A percentile compares a stretch with the other conserved stretches of the same genome.
Evolutionary conservation across 306 rosid species (phyloP).

Genomic region (Delonix regia): DNA sequence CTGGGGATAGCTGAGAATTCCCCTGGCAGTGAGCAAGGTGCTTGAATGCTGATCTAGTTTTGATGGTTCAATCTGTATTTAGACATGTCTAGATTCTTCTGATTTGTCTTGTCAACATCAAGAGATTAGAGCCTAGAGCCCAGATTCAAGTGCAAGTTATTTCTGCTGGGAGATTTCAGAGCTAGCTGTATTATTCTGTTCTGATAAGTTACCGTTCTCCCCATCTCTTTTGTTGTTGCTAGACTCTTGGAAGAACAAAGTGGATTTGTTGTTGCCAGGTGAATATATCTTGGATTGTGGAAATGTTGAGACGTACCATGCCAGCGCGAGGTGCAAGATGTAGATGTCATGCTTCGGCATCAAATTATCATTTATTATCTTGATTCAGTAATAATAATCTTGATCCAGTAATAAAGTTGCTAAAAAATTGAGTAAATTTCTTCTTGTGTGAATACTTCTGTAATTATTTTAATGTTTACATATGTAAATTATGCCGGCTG

Average conservation of each 20-base stretch:
- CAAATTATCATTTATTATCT: background rate
- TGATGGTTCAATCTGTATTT: constrained; percentile 43
- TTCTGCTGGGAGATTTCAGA: constrained; percentile 30
- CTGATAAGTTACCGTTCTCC: background rate
- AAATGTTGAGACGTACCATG: constrained; percentile 25
- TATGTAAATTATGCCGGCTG: background rate
- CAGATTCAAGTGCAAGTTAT: constrained; percentile 15
- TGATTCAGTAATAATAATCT: constrained; percentile 8
- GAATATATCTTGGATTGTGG: constrained; percentile 31
- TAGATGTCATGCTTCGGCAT: constrained; percentile 4
- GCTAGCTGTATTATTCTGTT: constrained; percentile 1
- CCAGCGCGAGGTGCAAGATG: constrained; percentile 10
- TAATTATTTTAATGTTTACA: background rate
- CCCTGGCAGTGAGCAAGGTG: constrained; percentile 43
- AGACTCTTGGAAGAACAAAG: constrained; percentile 20
- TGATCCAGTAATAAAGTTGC: constrained; percentile 17
- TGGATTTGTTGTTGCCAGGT: constrained; percentile 16
- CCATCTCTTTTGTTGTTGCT: constrained; percentile 26
- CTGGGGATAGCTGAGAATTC: constrained; percentile 48
- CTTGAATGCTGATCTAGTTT: constrained; percentile 45
- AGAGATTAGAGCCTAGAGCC: constrained; percentile 12
- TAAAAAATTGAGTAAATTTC: background rate
- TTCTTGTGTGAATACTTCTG: background rate
- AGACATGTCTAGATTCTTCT: constrained; percentile 24
- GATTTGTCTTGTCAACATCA: constrained; percentile 30